Evolutionary conservation across 2,329 filamentous ascomycete genomes (phyloP), one percentile per base, ranked within the genome.

Genomic region (Fusarium mangiferae): DNA sequence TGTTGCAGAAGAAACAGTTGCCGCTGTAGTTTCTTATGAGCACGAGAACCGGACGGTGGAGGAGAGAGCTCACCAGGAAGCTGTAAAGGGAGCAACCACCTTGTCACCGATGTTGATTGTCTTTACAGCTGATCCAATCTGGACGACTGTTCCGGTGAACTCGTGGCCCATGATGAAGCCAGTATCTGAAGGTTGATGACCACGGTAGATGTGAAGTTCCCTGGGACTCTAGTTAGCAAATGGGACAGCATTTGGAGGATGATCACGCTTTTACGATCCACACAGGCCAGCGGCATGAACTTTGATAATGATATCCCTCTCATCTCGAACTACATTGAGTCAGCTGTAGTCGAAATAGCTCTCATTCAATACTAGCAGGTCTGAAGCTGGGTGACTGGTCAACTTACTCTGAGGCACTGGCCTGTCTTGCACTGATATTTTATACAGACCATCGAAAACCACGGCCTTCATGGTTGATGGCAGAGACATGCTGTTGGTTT

Each of bases 171-270:
- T 91, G 62, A 90, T 87, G 76, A 89, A 90, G 33, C 87, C 89
- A 0, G 92, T 89, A 2, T 83, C 86, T 12, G 91, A 92, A 30
- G 90, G 87, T 79, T 97, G 91, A 77, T 94, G 92, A 41, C 95
- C 95, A 51, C 95, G 92, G 84, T 92, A 98, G 61, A 94, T 91
- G 82, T 98, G 95, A 42, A 98, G 87, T 80, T 98, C 95, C 79
- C 93, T 95, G n/a, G 26, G 18, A 22, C 20, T 49, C 42, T 38
- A 14, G 48, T 73, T 28, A 73, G 45, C 35, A 14, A 11, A 35
- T n/a, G 35, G 35, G 45, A 28, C 39, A 20, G 38, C 18, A n/a
- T 48, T 13, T 41, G 18, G 18, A 30, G 14, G 9, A 33, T 38
- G 12, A 36, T 44, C 13, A 9, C n/a, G 17, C n/a, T 63, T 90